phyloP scores from a whole-genome alignment of 2,329 filamentous ascomycete species.

The Talaromyces sp. region DNA sequence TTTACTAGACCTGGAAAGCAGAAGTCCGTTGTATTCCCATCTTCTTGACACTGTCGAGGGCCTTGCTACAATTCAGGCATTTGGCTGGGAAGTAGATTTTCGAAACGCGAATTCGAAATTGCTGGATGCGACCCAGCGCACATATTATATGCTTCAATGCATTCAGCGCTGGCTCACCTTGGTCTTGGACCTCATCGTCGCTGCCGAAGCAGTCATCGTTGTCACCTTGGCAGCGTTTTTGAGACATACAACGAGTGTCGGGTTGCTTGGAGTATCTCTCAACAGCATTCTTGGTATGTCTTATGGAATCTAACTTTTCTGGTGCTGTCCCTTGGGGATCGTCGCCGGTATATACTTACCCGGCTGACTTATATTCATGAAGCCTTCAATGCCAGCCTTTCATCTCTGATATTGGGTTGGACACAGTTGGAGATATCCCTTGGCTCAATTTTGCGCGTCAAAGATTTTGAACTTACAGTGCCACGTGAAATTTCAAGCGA shows the following conservation, averaged over 20 bases:
- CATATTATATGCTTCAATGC: constrained; percentile 53
- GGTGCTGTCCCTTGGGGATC: constrained; percentile 18
- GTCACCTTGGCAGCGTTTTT: constrained; percentile 46
- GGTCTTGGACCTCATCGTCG: constrained; percentile 47
- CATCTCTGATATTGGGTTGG: constrained; percentile 45
- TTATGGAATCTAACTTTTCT: constrained; percentile 34
- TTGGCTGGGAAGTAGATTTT: constrained; percentile 46
- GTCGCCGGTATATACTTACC: constrained; percentile 34
- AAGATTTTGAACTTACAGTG: constrained; percentile 41
- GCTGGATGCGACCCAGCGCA: constrained; percentile 50
- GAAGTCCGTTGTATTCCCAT: constrained; percentile 55
- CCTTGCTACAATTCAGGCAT: constrained; percentile 52
- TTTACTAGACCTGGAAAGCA: constrained; percentile 57
- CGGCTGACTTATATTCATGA: background rate
- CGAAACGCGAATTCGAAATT: constrained; percentile 42
- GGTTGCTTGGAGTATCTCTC: constrained; percentile 49
- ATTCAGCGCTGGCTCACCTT: constrained; percentile 56
- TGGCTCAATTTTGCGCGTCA: constrained; percentile 51
- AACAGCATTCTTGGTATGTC: constrained; percentile 38
- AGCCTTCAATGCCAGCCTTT: constrained; percentile 21
- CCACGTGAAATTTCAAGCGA: background rate
- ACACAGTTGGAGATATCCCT: constrained; percentile 52
- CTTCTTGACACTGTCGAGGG: constrained; percentile 55
- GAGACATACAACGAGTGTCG: constrained; percentile 39
- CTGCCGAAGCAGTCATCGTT: constrained; percentile 44